Conservation (phyloP, 108 stramenopile genomes). For the Fistulifera solaris region DNA sequence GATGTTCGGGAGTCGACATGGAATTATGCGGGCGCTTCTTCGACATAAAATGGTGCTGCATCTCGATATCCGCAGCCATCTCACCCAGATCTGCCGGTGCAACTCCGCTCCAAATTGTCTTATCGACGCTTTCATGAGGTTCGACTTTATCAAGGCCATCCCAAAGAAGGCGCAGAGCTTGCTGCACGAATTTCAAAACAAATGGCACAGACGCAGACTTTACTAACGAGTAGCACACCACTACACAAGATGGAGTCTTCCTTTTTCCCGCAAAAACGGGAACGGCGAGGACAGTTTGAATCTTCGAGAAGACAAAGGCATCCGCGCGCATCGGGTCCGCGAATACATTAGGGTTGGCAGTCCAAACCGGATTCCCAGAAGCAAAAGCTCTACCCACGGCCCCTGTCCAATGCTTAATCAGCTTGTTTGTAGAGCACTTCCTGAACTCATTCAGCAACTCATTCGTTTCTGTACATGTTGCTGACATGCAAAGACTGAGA, state of each 20-base stretch:
- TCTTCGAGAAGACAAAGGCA: constrained; percentile 49
- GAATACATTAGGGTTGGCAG: constrained; percentile 50
- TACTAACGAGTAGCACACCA: constrained; percentile 72
- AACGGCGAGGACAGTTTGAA: constrained; percentile 70
- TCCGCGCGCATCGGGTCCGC: constrained; percentile 41
- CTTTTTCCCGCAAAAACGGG: constrained; percentile 65
- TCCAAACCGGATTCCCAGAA: constrained; percentile 87
- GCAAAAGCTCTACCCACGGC: constrained; percentile 76
- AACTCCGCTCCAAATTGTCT: constrained; percentile 67
- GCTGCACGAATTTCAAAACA: constrained; percentile 84
- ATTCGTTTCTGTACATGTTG: constrained; percentile 46
- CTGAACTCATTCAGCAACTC: constrained; percentile 39
- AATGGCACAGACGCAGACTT: constrained; percentile 65
- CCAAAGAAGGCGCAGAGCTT: constrained; percentile 77
- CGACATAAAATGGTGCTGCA: constrained; percentile 76
- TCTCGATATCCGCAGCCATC: constrained; percentile 89
- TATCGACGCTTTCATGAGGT: constrained; percentile 62
- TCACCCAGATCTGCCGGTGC: constrained; percentile 80
- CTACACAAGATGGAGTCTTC: constrained; percentile 57
- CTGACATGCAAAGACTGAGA: constrained; percentile 46
- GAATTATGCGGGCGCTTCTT: constrained; percentile 59
- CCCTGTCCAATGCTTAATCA: constrained; percentile 64
- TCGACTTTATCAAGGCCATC: constrained; percentile 62
- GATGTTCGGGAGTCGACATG: too few relatives aligned
- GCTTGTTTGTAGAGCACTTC: constrained; percentile 25